These are phyloP conservation scores for Tuber borchii DNA, from an alignment of 495 filamentous ascomycete genomes.

Conservation along the genomic window DNA sequence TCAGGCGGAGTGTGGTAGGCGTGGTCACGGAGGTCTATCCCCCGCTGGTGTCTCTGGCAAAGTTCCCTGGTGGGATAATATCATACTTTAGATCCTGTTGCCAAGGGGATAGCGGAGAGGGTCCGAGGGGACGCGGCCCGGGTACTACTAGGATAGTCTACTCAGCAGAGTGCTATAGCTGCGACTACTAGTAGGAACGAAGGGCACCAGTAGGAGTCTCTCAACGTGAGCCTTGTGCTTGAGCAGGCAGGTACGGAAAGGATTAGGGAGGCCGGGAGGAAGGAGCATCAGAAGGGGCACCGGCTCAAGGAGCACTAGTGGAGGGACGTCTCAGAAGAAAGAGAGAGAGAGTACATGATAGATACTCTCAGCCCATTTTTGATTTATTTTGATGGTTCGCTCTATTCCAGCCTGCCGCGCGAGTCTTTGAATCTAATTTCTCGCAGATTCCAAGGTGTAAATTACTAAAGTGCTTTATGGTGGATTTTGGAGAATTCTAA, in stretches of 20 bases:
- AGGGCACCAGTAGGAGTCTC: conserved; percentile 57
- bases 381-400: neutral
- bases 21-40: conserved; percentile 43
- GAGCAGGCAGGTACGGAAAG: conserved; percentile 56
- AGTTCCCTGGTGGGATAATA: conserved; percentile 50
- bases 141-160: conserved; percentile 44
- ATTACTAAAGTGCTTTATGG: no score
- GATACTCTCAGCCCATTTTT: no score
- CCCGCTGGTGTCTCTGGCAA: conserved; percentile 39
- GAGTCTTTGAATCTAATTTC: neutral
- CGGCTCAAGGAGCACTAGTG: no score
- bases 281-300: conserved; percentile 61
- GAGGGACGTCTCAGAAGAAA: no score
- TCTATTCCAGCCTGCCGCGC: neutral
- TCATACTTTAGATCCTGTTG: conserved; percentile 50
- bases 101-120: conserved; percentile 45
- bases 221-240: conserved; percentile 56
- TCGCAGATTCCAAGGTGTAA: neutral
- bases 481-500: no score
- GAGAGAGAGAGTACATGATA: no score
- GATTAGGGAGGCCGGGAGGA: conserved; percentile 57
- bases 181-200: conserved; percentile 57
- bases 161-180: conserved; percentile 62
- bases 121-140: conserved; percentile 41
- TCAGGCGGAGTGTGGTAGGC: conserved; percentile 24